Conservation (phyloP, 2,329 filamentous ascomycete species). For the Colletotrichum chrysophilum region DNA sequence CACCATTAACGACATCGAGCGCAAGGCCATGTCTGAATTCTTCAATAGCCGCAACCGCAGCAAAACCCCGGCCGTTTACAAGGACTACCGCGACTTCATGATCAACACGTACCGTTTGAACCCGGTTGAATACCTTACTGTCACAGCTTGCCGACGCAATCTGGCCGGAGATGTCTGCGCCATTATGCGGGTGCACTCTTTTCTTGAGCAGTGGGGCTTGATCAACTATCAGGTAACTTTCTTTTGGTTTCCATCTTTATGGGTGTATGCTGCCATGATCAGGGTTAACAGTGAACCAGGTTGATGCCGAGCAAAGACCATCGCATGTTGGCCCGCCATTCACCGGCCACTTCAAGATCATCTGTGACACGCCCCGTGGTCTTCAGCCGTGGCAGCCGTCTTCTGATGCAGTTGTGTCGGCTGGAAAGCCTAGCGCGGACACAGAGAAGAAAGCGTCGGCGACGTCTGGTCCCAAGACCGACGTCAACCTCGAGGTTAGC, state of each 20-base stretch:
- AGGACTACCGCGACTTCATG: conserved; percentile 99
- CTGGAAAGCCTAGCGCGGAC: conserved; percentile 64
- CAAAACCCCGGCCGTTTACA: conserved; percentile 97
- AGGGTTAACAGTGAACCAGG: conserved; percentile 59
- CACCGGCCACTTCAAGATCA: conserved; percentile 95
- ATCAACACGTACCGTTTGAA: conserved; percentile 98
- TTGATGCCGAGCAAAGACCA: conserved; percentile 92
- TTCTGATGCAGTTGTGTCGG: conserved; percentile 71
- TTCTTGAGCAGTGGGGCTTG: conserved; percentile 97
- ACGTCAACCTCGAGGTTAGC: conserved; percentile 89
- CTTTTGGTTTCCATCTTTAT: background rate
- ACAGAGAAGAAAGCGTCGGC: conserved; percentile 79
- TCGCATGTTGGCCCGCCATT: conserved; percentile 96
- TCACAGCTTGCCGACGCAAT: conserved; percentile 94
- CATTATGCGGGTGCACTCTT: conserved; percentile 98
- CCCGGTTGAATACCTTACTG: conserved; percentile 93
- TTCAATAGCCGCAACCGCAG: conserved; percentile 98
- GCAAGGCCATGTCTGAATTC: conserved; percentile 94
- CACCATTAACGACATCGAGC: conserved; percentile 86
- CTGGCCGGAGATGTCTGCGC: conserved; percentile 97
- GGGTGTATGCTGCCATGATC: background rate
- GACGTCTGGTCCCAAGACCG: conserved; percentile 71
- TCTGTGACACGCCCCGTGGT: conserved; percentile 92
- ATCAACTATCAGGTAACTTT: conserved; percentile 92
- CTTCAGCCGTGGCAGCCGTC: conserved; percentile 95